phyloP scores from a whole-genome alignment of 2,329 filamentous ascomycete species.

The Aschersonia sp. region DNA sequence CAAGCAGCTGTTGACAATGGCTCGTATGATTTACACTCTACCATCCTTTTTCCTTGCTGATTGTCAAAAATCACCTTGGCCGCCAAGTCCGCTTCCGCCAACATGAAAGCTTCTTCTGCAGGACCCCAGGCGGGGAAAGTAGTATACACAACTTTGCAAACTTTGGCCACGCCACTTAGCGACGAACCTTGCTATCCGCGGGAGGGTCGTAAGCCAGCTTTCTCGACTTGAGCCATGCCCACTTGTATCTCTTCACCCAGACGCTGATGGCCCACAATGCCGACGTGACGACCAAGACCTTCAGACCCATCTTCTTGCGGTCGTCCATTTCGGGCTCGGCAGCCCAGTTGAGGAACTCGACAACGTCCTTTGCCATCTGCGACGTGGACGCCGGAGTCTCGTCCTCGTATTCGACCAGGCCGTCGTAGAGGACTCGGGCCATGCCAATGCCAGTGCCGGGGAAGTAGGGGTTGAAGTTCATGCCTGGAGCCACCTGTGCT shows the following conservation, averaged over 20 bases:
- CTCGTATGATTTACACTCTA: conserved; percentile 39
- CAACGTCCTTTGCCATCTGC: conserved; percentile 99
- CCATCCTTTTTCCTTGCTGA: conserved; percentile 14
- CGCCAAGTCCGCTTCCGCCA: conserved; percentile 23
- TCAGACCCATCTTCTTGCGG: conserved; percentile 99
- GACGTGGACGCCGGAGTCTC: conserved; percentile 86
- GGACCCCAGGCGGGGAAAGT: conserved; percentile 19
- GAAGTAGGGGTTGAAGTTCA: conserved; percentile 99
- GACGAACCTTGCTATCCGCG: conserved; percentile 34
- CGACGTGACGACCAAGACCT: conserved; percentile 71
- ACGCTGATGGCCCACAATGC: conserved; percentile 76
- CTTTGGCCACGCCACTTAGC: conserved; percentile 20
- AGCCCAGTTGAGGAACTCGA: conserved; percentile 98
- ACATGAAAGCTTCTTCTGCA: conserved; percentile 27
- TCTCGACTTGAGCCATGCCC: conserved; percentile 87
- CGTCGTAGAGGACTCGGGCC: conserved; percentile 96
- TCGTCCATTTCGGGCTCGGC: conserved; percentile 99
- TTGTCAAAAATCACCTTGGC: conserved; percentile 12
- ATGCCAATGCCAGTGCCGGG: conserved; percentile 97
- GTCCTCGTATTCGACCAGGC: conserved; percentile 95
- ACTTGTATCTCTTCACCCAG: conserved; percentile 99
- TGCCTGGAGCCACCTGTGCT: conserved; percentile 67
- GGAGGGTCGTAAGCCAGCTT: conserved; percentile 85
- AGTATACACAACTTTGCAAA: conserved; percentile 23
- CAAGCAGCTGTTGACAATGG: conserved; percentile 22